phyloP scores from a whole-genome alignment of 306 rosid species.

The Ochetophila trinervis region DNA sequence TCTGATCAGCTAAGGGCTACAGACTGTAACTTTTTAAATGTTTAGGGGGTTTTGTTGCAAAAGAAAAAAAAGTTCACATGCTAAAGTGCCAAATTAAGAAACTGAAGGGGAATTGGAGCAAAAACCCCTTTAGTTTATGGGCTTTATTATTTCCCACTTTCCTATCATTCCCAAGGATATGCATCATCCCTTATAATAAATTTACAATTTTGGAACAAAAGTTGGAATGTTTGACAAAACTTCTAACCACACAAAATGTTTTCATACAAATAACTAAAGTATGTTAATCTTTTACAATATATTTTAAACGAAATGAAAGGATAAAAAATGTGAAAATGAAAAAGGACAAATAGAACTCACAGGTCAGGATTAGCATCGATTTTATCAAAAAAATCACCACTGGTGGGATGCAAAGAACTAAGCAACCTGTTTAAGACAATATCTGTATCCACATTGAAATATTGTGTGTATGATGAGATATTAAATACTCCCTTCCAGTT shows the following conservation, averaged over 20 bases:
- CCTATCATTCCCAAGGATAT: not conserved
- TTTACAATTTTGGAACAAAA: not conserved
- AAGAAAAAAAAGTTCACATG: no score
- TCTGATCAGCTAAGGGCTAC: no score
- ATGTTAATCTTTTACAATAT: not conserved
- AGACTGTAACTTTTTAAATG: no score
- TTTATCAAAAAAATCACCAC: conserved; percentile 81
- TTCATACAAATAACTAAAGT: not conserved
- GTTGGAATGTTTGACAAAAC: not conserved
- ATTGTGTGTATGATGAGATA: conserved; percentile 74
- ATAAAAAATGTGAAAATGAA: not conserved
- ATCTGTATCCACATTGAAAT: conserved; percentile 92
- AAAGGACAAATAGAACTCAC: conserved; percentile 48
- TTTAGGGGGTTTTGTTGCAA: no score
- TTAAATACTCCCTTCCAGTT: conserved; percentile 88
- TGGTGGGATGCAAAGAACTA: conserved; percentile 73
- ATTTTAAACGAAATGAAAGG: not conserved
- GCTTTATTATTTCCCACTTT: not conserved
- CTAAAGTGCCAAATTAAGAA: no score
- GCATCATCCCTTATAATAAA: not conserved
- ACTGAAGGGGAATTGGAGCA: no score
- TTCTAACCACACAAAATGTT: not conserved
- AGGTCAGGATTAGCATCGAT: conserved; percentile 96
- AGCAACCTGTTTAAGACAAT: conserved; percentile 70
- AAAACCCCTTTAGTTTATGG: not conserved